Base-by-base conservation (phyloP, 192 early-diverging fungal genomes). In the Glomus cerebriforme region DNA sequence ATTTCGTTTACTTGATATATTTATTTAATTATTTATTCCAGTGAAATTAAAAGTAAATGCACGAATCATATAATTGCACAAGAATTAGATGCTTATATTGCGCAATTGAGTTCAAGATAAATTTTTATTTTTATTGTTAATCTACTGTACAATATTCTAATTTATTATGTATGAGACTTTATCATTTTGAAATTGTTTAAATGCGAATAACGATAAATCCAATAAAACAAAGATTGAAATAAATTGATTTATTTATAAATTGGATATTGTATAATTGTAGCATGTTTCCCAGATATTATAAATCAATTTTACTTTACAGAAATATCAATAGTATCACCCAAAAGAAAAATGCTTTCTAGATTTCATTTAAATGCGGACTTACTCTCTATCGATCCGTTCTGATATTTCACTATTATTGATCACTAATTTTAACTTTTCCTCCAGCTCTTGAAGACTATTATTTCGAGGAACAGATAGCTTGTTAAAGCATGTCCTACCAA, bases 41-140 rank as follows among this genome's bases (percentile, higher is more conserved):
- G 85, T 27, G 84, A 83, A 70, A 81, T 87, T 17, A 54, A 81
- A 29, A 81, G 73, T 32, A 87, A 87, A 70, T 85, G 84, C 77
- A 82, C 82, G 6, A 83, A 87, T 72, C 82, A 82, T 65, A 79
- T 85, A 26, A 79, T 85, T 34, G 80, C 79, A n/a, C 86, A 87
- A 76, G 86, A 87, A 59, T 39, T 87, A 29, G 86, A 87, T 64
- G 60, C 81, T 26, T 80, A 83, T 31, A 80, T 87, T 26, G 81
- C 81, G 15, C 84, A 87, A 71, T 75, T 85, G 66, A 32, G 27
- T 60, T 32, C 32, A 12, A 34, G 31, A 75, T 75, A 75, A 24
- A 27, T 17, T 73, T 22, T 49, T 43, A 37, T 43, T 31, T 31
- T 31, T n/a, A 15, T 59, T 27, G 12, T 63, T 63, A 12, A 27